Evolutionary conservation across 768 basidiomycete species (phyloP).

Genomic region (Lyophyllum shimeji): DNA sequence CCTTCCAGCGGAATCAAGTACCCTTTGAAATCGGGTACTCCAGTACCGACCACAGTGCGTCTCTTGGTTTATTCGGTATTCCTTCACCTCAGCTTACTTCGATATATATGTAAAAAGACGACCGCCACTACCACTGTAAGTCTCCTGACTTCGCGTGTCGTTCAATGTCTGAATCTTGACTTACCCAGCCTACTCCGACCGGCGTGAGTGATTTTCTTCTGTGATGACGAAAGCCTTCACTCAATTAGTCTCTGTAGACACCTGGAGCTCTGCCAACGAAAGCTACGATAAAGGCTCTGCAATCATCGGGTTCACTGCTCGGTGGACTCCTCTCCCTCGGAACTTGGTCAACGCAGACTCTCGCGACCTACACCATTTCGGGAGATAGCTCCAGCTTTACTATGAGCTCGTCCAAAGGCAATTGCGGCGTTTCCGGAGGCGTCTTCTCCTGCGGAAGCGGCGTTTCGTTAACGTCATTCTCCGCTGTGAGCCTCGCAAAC

Average conservation of each 20-base stretch:
- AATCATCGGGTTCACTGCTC: conserved; percentile 31
- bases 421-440: conserved; percentile 49
- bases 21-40: conserved; percentile 47
- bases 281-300: conserved; percentile 44
- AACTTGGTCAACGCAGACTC: conserved; percentile 62
- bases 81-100: neutral
- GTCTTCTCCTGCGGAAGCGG: conserved; percentile 52
- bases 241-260: conserved; percentile 8
- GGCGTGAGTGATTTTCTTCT: conserved; percentile 13
- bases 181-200: conserved; percentile 11
- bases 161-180: neutral
- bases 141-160: neutral
- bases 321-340: conserved; percentile 57
- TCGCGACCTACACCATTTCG: conserved; percentile 52
- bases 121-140: conserved; percentile 15
- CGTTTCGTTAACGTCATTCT: conserved; percentile 45
- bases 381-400: conserved; percentile 53
- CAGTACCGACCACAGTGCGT: conserved; percentile 28
- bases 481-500: conserved; percentile 42
- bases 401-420: conserved; percentile 58
- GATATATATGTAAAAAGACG: conserved; percentile 5
- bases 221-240: neutral
- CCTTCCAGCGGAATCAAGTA: conserved; percentile 60
- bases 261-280: conserved; percentile 38
- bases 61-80: neutral